These are phyloP conservation scores for Anthoceros angustus DNA, from an alignment of 225 moss, liverwort and hornwort species.

Conservation along the genomic window DNA sequence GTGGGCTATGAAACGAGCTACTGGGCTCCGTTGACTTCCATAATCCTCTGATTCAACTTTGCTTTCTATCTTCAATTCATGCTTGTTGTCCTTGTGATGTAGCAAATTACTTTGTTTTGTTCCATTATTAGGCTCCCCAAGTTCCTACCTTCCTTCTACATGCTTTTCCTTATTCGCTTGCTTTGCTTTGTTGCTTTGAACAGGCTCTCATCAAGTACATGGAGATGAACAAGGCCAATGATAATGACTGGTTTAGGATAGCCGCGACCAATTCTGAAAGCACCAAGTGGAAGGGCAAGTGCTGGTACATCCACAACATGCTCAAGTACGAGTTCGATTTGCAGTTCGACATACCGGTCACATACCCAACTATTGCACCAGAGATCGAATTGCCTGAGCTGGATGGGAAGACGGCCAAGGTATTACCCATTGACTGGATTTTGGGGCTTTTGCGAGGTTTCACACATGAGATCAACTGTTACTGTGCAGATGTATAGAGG, in stretches of 20 bases:
- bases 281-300: constrained; percentile 93
- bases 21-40: background rate
- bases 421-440: constrained; percentile 6
- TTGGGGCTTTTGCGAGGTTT: too few species aligned
- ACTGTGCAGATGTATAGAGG: constrained; percentile 70
- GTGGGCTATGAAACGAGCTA: constrained; percentile 3
- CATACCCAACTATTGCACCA: constrained; percentile 75
- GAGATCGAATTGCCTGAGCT: constrained; percentile 88
- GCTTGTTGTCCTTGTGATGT: too few species aligned
- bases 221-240: constrained; percentile 90
- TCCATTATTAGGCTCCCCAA: too few species aligned
- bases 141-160: too few species aligned
- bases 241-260: constrained; percentile 80
- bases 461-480: too few species aligned
- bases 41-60: constrained; percentile 6
- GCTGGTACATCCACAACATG: constrained; percentile 90
- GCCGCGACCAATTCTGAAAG: constrained; percentile 48
- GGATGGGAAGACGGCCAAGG: constrained; percentile 90
- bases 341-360: constrained; percentile 91
- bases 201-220: constrained; percentile 90
- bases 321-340: constrained; percentile 95
- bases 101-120: too few species aligned
- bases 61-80: too few species aligned
- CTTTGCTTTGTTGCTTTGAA: too few species aligned
- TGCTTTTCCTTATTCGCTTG: too few species aligned